Conservation (phyloP, 2,329 filamentous ascomycete species). For the Paecilomyces niveus region DNA sequence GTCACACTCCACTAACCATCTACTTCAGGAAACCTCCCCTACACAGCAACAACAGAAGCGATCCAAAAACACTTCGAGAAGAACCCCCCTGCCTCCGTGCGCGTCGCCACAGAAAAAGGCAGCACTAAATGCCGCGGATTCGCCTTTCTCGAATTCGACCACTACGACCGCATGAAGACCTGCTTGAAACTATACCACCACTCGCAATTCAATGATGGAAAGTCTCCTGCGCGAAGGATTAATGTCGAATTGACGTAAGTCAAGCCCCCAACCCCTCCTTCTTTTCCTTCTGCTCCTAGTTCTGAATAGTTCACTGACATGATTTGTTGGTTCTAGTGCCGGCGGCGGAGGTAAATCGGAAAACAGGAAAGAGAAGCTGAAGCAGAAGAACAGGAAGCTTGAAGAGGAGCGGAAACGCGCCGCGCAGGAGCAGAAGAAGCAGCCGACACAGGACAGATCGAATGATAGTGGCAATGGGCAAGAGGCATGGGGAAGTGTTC, state of each 20-base stretch:
- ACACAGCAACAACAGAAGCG: slow-evolving; percentile 63
- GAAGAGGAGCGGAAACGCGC: slow-evolving; percentile 58
- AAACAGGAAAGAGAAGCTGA: slow-evolving; percentile 67
- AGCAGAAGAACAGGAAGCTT: slow-evolving; percentile 78
- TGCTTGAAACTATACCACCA: slow-evolving; percentile 89
- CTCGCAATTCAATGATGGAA: slow-evolving; percentile 59
- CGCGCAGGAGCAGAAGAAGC: slow-evolving; percentile 42
- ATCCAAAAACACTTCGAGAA: slow-evolving; percentile 71
- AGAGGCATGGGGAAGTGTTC: slow-evolving; percentile 30
- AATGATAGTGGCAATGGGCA: slow-evolving; percentile 21
- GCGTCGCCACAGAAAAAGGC: slow-evolving; percentile 63
- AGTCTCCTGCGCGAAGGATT: slow-evolving; percentile 60
- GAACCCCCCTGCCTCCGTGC: slow-evolving; percentile 62
- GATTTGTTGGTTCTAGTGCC: slow-evolving; percentile 46
- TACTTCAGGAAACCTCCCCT: slow-evolving; percentile 73
- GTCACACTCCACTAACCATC: slow-evolving; percentile 8
- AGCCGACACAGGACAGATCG: slow-evolving; percentile 36
- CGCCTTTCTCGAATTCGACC: slow-evolving; percentile 83
- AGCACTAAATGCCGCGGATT: slow-evolving; percentile 63
- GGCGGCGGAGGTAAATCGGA: slow-evolving; percentile 75
- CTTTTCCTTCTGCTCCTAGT: not conserved
- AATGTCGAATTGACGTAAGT: slow-evolving; percentile 87
- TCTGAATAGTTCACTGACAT: slow-evolving; percentile 8
- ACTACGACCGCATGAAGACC: slow-evolving; percentile 84
- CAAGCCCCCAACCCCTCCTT: slow-evolving; percentile 16